Conservation (phyloP, 164 flowering plant species). For the grape (Vitis vinifera) region ASM3070453v1 NC_081819.1:22116001-22116500, state of each 20-base stretch:
- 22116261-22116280: slow-evolving; percentile 53
- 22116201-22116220: slow-evolving; percentile 51
- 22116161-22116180: slow-evolving; percentile 49
- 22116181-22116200: slow-evolving; percentile 49
- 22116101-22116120: slow-evolving; percentile 34
- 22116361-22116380: slow-evolving; percentile 27
- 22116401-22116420: slow-evolving; percentile 57
- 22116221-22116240: slow-evolving; percentile 37
- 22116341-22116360: slow-evolving; percentile 28
- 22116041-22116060: slow-evolving; percentile 57
- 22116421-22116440: slow-evolving; percentile 26
- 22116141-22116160: slow-evolving; percentile 46
- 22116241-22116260: slow-evolving; percentile 42
- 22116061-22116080: slow-evolving; percentile 46
- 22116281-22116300: slow-evolving; percentile 63
- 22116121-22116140: slow-evolving; percentile 24
- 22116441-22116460: slow-evolving; percentile 23
- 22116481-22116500: slow-evolving; percentile 19
- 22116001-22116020: slow-evolving; percentile 63
- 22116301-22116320: slow-evolving; percentile 45
- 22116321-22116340: slow-evolving; percentile 19
- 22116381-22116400: slow-evolving; percentile 45
- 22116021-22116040: slow-evolving; percentile 37
- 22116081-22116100: slow-evolving; percentile 28
- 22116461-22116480: slow-evolving; percentile 36